A percentile compares a stretch with the other conserved stretches of the same genome.
phyloP scores from a whole-genome alignment of 2,329 filamentous ascomycete genomes.

The Verticillium nonalfalfae region DNA sequence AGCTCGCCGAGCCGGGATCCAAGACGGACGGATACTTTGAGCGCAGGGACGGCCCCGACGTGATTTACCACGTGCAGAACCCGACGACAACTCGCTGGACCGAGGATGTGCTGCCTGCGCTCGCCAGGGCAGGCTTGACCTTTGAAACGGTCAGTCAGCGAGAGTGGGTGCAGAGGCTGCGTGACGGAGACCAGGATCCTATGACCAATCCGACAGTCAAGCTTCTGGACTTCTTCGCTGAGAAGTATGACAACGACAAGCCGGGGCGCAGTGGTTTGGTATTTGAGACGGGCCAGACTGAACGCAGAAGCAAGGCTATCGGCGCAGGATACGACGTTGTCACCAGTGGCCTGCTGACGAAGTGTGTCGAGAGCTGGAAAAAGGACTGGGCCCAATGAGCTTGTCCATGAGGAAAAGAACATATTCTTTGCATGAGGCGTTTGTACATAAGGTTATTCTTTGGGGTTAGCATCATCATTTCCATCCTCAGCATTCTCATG shows the following conservation, averaged over 20 bases:
- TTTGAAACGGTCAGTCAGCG: conserved; percentile 34
- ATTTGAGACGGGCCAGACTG: conserved; percentile 29
- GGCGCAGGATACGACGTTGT: conserved; percentile 27
- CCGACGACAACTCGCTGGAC: conserved; percentile 42
- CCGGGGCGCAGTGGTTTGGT: conserved; percentile 26
- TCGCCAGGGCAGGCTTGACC: conserved; percentile 35
- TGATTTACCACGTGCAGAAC: conserved; percentile 49
- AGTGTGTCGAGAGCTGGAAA: conserved; percentile 12
- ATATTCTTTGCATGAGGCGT: not conserved
- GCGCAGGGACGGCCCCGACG: conserved; percentile 10
- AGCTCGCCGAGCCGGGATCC: conserved; percentile 8
- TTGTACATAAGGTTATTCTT: not conserved
- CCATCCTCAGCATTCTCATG: not conserved
- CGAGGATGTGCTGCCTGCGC: conserved; percentile 41
- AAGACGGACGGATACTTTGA: conserved; percentile 7
- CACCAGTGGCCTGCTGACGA: conserved; percentile 27
- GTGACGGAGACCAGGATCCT: conserved; percentile 39
- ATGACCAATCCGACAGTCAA: conserved; percentile 43
- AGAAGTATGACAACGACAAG: conserved; percentile 41
- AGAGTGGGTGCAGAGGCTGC: conserved; percentile 38
- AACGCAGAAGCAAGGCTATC: conserved; percentile 22
- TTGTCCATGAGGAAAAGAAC: not conserved
- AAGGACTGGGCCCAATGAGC: not conserved
- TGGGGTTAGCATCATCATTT: not conserved
- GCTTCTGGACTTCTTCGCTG: conserved; percentile 42